Conservation (phyloP, 1,139 yeast genomes). For the Tardiomyces depauwii region DNA sequence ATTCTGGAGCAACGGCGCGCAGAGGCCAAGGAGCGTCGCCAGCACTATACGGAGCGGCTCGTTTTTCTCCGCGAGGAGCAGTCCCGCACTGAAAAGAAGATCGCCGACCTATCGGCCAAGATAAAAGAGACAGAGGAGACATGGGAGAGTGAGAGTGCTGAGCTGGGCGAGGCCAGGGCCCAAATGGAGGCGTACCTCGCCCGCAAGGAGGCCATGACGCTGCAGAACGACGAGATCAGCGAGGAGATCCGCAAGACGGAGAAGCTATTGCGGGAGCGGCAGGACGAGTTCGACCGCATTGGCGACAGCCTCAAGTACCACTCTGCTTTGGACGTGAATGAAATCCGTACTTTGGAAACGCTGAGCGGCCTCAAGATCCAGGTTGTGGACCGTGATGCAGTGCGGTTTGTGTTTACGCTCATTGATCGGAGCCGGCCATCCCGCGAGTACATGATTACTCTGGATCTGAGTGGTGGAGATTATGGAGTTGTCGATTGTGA, state of each 20-base stretch:
- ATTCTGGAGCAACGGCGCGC: constrained; percentile 1
- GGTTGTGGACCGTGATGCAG: constrained; percentile 17
- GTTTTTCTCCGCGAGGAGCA: neutral
- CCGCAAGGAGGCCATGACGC: neutral
- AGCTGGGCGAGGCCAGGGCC: constrained; percentile 11
- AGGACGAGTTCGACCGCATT: constrained; percentile 9
- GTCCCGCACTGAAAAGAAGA: constrained; percentile 6
- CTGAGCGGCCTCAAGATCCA: constrained; percentile 21
- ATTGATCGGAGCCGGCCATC: constrained; percentile 17
- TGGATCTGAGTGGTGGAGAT: constrained; percentile 19
- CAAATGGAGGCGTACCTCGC: constrained; percentile 7
- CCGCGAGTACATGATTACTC: constrained; percentile 15
- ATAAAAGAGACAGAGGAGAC: constrained; percentile 14
- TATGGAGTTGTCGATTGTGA: constrained; percentile 10
- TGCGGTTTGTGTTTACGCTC: constrained; percentile 18
- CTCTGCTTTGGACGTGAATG: constrained; percentile 18
- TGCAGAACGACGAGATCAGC: constrained; percentile 9
- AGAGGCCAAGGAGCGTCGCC: constrained; percentile 5
- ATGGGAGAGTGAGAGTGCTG: constrained; percentile 12
- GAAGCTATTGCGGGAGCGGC: constrained; percentile 3
- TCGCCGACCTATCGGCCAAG: constrained; percentile 15
- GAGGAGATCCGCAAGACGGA: constrained; percentile 7
- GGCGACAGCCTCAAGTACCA: constrained; percentile 15
- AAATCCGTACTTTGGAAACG: constrained; percentile 20
- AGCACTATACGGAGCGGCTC: neutral